A percentile compares a stretch with the other conserved stretches of the same genome.
Conservation (phyloP, 2,329 filamentous ascomycete genomes). For the Aspergillus carbonarius region DNA sequence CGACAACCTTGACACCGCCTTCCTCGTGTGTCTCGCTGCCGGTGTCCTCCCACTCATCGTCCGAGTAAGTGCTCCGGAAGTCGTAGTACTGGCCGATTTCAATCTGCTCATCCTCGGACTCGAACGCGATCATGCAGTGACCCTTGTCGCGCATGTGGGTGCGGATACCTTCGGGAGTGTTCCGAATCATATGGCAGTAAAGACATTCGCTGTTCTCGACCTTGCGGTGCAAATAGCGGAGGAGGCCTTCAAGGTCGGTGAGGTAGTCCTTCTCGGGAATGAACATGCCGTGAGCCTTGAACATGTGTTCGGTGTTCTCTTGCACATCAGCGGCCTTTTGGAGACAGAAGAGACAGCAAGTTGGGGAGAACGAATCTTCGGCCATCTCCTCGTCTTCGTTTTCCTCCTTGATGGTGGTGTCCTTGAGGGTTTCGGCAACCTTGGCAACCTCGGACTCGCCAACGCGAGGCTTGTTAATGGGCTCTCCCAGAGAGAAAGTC, state of each 20-base stretch:
- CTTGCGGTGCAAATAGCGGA: conserved; percentile 75
- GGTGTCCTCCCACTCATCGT: conserved; percentile 63
- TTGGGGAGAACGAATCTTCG: conserved; percentile 50
- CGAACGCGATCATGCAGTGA: conserved; percentile 95
- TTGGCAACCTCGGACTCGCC: conserved; percentile 73
- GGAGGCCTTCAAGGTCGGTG: conserved; percentile 75
- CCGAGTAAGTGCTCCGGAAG: conserved; percentile 92
- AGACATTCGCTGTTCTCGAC: conserved; percentile 83
- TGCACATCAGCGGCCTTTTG: conserved; percentile 71
- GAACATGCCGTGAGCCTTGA: conserved; percentile 90
- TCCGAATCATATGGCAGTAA: conserved; percentile 80
- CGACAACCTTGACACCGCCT: conserved; percentile 64
- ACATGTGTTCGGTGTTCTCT: conserved; percentile 87
- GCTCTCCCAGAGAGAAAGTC: conserved; percentile 86
- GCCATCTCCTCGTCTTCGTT: conserved; percentile 45
- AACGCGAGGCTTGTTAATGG: conserved; percentile 58
- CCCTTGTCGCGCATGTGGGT: conserved; percentile 97
- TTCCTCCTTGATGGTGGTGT: conserved; percentile 56
- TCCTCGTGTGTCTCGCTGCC: conserved; percentile 35
- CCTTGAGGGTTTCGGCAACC: conserved; percentile 74
- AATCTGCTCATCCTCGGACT: conserved; percentile 82
- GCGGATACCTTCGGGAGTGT: conserved; percentile 75
- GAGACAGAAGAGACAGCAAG: conserved; percentile 86
- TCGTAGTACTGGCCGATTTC: conserved; percentile 97
- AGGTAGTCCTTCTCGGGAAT: conserved; percentile 86